phyloP scores from a whole-genome alignment of 352 stramenopile species.

The Phytophthora niederhauseri region DNA sequence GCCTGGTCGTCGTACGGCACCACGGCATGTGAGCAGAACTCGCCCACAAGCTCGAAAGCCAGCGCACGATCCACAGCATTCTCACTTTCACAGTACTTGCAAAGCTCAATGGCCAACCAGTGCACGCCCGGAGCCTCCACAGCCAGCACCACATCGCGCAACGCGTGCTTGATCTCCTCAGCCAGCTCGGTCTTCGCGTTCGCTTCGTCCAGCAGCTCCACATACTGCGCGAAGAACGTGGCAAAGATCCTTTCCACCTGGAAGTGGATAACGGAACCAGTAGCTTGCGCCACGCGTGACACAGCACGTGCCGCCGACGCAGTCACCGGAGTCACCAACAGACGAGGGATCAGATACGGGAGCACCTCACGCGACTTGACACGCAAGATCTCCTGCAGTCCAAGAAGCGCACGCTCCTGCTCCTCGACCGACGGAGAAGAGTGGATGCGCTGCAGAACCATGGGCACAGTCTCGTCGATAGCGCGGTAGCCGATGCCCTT shows the following conservation, averaged over 20 bases:
- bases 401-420: slow-evolving; percentile 93
- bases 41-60: slow-evolving; percentile 91
- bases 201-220: slow-evolving; percentile 41
- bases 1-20: slow-evolving; percentile 94
- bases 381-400: slow-evolving; percentile 97
- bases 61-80: slow-evolving; percentile 87
- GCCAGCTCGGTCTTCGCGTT: slow-evolving; percentile 46
- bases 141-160: slow-evolving; percentile 80
- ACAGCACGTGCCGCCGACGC: slow-evolving; percentile 91
- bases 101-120: slow-evolving; percentile 95
- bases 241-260: slow-evolving; percentile 96
- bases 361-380: slow-evolving; percentile 97
- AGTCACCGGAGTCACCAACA: slow-evolving; percentile 94
- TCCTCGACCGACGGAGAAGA: slow-evolving; percentile 48
- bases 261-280: slow-evolving; percentile 94
- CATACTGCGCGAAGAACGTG: slow-evolving; percentile 79
- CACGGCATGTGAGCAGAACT: slow-evolving; percentile 88
- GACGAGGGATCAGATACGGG: slow-evolving; percentile 96
- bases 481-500: slow-evolving; percentile 94
- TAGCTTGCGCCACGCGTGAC: slow-evolving; percentile 94
- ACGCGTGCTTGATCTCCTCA: slow-evolving; percentile 70
- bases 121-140: slow-evolving; percentile 93
- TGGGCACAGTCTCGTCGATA: slow-evolving; percentile 98
- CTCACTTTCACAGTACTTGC: slow-evolving; percentile 94
- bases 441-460: slow-evolving; percentile 95